Conservation (phyloP, 2,329 filamentous ascomycete genomes). For the Didymella segeticola region DNA sequence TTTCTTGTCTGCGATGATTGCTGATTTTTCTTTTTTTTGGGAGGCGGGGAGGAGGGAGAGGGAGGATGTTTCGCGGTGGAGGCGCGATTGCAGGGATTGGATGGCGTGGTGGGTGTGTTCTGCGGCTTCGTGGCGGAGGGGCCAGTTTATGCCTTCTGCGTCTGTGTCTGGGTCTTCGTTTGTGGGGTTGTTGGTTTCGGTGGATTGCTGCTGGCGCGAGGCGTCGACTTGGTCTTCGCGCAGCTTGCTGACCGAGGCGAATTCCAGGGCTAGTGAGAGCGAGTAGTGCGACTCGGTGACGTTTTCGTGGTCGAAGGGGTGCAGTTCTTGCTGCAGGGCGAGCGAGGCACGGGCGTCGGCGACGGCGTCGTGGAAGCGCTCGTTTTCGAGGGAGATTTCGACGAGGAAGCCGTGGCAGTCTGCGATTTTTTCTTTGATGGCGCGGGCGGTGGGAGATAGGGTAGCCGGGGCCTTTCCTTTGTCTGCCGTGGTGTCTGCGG, state of each 20-base stretch:
- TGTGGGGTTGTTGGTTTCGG: too few relatives aligned
- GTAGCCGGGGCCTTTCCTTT: conserved; percentile 57
- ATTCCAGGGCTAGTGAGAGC: conserved; percentile 92
- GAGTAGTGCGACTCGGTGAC: conserved; percentile 97
- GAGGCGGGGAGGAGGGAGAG: conserved; percentile 66
- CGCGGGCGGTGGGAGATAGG: conserved; percentile 40
- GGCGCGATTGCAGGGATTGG: conserved; percentile 72
- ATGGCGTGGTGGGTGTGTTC: conserved; percentile 77
- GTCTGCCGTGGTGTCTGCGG: conserved; percentile 46
- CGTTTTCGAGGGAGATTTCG: conserved; percentile 96
- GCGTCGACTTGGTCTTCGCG: conserved; percentile 56
- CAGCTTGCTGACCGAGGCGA: conserved; percentile 77
- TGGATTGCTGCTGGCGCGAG: conserved; percentile 49
- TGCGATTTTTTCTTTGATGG: conserved; percentile 77
- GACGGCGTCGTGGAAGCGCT: conserved; percentile 88
- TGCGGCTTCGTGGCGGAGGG: conserved; percentile 73
- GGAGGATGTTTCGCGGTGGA: conserved; percentile 57
- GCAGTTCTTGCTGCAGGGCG: conserved; percentile 78
- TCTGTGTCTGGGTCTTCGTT: conserved; percentile 33
- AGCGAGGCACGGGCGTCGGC: conserved; percentile 80
- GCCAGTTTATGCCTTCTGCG: conserved; percentile 66
- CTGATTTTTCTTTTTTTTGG: conserved; percentile 67
- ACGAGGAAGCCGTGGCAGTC: conserved; percentile 94
- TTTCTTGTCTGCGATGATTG: conserved; percentile 73
- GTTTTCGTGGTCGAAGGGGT: conserved; percentile 79